A percentile compares a stretch with the other conserved stretches of the same genome.
These are phyloP conservation scores for Pulveroboletus frians DNA, from an alignment of 768 basidiomycete species.

Conservation along the genomic window DNA sequence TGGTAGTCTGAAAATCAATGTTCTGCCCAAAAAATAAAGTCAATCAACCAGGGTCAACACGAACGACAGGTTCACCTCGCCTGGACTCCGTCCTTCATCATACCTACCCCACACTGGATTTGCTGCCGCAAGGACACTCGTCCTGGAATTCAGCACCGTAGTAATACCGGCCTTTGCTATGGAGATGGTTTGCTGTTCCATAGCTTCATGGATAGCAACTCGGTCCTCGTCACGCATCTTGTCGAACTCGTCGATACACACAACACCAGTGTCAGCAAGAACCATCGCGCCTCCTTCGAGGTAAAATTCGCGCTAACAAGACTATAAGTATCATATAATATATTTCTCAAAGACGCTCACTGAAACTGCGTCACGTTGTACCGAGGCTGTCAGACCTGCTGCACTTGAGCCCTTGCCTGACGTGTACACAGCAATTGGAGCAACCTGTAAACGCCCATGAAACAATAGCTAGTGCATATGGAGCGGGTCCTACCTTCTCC, in stretches of 20 bases:
- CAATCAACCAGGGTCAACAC: not conserved
- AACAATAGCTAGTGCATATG: not conserved
- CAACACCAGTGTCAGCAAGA: constrained; percentile 94
- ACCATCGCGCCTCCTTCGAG: constrained; percentile 99
- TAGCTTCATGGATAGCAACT: constrained; percentile 98
- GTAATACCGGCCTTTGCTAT: constrained; percentile 99
- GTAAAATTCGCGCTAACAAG: constrained; percentile 81
- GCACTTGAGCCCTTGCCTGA: constrained; percentile 98
- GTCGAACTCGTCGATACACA: constrained; percentile 99
- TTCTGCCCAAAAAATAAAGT: constrained; percentile 42
- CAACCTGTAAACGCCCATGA: constrained; percentile 51
- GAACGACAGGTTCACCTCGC: constrained; percentile 55
- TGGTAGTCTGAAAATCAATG: constrained; percentile 97
- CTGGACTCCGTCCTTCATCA: constrained; percentile 93
- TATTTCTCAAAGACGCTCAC: constrained; percentile 41
- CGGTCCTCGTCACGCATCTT: constrained; percentile 99
- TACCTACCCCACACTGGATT: constrained; percentile 98
- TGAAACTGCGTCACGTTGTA: constrained; percentile 88
- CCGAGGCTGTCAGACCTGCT: constrained; percentile 95
- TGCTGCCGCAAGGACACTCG: constrained; percentile 93
- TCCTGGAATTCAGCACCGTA: constrained; percentile 92
- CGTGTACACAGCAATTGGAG: constrained; percentile 97
- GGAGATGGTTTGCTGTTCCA: constrained; percentile 99
- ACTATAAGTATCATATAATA: constrained; percentile 1
- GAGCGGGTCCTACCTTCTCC: constrained; percentile 61